Evolutionary conservation across 805 yeast species (phyloP), one percentile per base, ranked within the genome.

Genomic region (Candida ulmi): DNA sequence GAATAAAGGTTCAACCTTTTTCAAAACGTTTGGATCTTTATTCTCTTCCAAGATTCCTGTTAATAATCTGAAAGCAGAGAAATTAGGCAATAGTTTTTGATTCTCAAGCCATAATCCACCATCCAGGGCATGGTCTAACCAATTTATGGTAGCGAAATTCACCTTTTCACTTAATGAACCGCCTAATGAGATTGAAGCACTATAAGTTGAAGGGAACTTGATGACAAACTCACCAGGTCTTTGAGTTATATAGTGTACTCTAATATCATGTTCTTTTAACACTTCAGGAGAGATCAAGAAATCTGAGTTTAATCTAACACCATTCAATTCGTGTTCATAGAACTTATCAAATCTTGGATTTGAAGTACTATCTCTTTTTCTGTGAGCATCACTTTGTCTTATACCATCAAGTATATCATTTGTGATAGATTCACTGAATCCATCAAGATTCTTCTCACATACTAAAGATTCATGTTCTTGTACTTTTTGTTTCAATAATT

Each of bases 141-240:
- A 83, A 8, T 67, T 58, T 11, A 55, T 46, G 1, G 83, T 68
- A 1, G 84, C 83, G 62, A 81, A 72, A 39, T 71, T 69, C 3
- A 72, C 75, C 27, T 70, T 66, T 55, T 83, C 85, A 38, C 74
- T 69, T 6, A 80, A 55, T 31, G 69, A 69, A 37, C 76, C 67
- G 0, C 88, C 88, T 13, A 75, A 54, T 0, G 81, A 75, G 3
- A 80, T 52, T 5, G 56, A 60, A 12, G 77, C 56, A 1, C 80
- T 63, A 51, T 75, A 81, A 1, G 74, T 52, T 39, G 68, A 66
- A 0, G 90, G 88, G 46, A 62, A 78, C 40, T 71, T 77, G 42
- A 81, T 62, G 6, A 83, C 60, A 40, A 69, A 67, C 27, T 83
- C 84, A 1, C 86, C 85, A 0, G 81, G 78, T 29, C 64, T 65